These are phyloP conservation scores for Mycena crocata DNA, from an alignment of 768 basidiomycete species.

Conservation along the genomic window DNA sequence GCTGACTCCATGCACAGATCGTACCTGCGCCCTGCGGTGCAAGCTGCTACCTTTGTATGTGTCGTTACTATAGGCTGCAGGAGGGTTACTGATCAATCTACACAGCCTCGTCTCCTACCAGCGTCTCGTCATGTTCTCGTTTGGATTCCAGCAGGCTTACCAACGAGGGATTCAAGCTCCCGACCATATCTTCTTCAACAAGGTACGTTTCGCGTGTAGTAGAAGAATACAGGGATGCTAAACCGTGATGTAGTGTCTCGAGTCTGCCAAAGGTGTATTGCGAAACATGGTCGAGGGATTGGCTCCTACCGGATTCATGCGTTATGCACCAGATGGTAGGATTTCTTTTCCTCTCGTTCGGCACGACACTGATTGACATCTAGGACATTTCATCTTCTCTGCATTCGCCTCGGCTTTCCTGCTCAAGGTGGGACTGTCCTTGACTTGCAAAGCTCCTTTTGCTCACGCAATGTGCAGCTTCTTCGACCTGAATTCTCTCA, in stretches of 20 bases:
- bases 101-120: slow-evolving; percentile 79
- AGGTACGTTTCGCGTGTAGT: slow-evolving; percentile 52
- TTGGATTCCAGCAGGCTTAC: slow-evolving; percentile 87
- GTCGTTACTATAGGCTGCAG: neutral
- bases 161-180: slow-evolving; percentile 72
- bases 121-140: slow-evolving; percentile 87
- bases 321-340: slow-evolving; percentile 81
- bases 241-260: slow-evolving; percentile 64
- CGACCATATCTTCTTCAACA: slow-evolving; percentile 75
- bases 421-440: slow-evolving; percentile 65
- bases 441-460: neutral
- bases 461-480: slow-evolving; percentile 53
- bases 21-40: slow-evolving; percentile 69
- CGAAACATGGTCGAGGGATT: slow-evolving; percentile 72
- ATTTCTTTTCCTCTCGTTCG: slow-evolving; percentile 4
- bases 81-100: slow-evolving; percentile 17
- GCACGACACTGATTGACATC: neutral
- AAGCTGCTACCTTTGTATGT: slow-evolving; percentile 80
- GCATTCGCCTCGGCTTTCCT: slow-evolving; percentile 88
- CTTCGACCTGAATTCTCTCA: slow-evolving; percentile 80
- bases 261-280: slow-evolving; percentile 76
- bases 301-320: slow-evolving; percentile 80
- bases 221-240: neutral
- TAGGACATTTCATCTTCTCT: slow-evolving; percentile 82
- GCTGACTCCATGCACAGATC: slow-evolving; percentile 53